Evolutionary conservation across 1,139 yeast species (phyloP), one percentile per base, ranked within the genome.

Genomic region (Blastobotrys malaysiensis): DNA sequence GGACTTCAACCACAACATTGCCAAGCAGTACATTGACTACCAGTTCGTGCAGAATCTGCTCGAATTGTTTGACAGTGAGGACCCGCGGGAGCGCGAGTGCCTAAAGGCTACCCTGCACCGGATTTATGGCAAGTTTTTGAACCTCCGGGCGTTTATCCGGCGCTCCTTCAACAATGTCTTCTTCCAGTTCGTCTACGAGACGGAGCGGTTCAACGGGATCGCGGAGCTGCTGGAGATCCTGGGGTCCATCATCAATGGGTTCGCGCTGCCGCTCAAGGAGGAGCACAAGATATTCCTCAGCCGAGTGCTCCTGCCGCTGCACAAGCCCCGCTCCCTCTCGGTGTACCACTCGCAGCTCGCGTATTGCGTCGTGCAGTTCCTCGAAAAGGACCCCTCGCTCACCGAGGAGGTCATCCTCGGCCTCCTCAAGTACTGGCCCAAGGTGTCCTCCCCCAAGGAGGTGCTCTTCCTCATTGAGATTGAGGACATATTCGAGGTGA

Each of bases 361-460:
- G 11, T 93, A 93, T 72, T 93, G 99, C 74, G 88, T 95, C 54
- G 96, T 95, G 14, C 99, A 93, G 73, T 93, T 93, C 70, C 76
- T 93, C 65, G 99, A 93, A 65, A 93, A 93, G 70, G 99, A 93
- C 69, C 95, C 97, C 1, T 64, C 81, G 13, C 77, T 93, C 64
- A 93, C 98, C 1, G 98, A 91, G 70, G 98, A 91, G 69, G 98
- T 93, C 22, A 82, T 93, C 36, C 85, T 89, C 88, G 97, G 97
- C 1, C 75, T 93, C 55, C 75, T 93, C 64, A 81, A 96, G 66
- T 95, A 84, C 73, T 93, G 99, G 99, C 99, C 99, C 51, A 95
- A 95, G 71, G 86, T 88, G 54, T 90, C 90, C 67, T 84, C 95
- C 47, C 95, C 97, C 19, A 93, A 93, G 69, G 99, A 95, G 72